phyloP scores from a whole-genome alignment of 139 green algal species.

The Volvox africanus region DNA sequence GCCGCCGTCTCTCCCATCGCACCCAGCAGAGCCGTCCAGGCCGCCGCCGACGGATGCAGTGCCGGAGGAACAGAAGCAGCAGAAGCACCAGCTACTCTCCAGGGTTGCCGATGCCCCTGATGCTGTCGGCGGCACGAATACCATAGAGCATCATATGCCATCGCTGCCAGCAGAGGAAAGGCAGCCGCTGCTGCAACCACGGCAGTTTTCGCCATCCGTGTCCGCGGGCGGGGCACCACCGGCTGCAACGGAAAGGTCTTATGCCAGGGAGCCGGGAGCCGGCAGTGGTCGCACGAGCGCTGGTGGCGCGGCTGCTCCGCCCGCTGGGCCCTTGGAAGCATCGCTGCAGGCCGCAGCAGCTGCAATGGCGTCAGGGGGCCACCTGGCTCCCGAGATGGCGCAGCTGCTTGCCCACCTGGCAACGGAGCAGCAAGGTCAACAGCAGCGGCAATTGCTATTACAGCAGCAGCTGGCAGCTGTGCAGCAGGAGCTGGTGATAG shows the following conservation, averaged over 20 bases:
- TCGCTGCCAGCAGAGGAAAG: background rate
- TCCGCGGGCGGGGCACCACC: too few relatives aligned
- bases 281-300: background rate
- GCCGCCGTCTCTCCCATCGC: background rate
- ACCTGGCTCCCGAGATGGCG: background rate
- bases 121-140: background rate
- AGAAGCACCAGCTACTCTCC: background rate
- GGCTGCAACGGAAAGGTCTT: background rate
- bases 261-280: background rate
- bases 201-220: background rate
- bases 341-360: slow-evolving; percentile 19
- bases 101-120: background rate
- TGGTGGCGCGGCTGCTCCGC: background rate
- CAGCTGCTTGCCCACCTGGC: slow-evolving; percentile 13
- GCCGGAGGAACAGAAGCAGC: background rate
- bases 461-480: background rate
- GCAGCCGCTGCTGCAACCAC: background rate
- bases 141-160: background rate
- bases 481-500: background rate
- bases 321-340: background rate
- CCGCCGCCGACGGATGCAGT: background rate
- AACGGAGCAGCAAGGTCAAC: background rate
- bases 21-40: background rate
- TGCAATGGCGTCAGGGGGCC: background rate
- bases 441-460: background rate